phyloP scores from a whole-genome alignment of 306 rosid genomes.

The Alnus rubra region DNA sequence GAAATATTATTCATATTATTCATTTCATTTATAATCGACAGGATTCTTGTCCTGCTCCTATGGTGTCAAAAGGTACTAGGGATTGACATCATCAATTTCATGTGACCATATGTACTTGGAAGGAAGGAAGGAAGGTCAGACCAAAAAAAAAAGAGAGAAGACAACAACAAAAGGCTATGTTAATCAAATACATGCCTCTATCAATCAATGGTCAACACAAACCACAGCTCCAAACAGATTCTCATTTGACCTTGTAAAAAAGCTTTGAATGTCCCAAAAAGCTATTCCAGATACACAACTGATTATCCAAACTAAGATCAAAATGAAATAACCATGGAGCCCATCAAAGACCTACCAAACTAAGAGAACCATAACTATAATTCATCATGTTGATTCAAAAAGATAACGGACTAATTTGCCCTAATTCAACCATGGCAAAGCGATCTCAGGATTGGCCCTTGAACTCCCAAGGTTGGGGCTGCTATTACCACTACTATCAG shows the following conservation, averaged over 20 bases:
- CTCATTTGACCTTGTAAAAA: too few relatives aligned
- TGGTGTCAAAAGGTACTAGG: too few relatives aligned
- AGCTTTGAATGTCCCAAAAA: too few relatives aligned
- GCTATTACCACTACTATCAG: conserved; percentile 73
- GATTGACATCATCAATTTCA: background rate
- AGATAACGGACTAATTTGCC: conserved; percentile 28
- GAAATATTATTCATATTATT: too few relatives aligned
- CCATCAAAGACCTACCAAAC: background rate
- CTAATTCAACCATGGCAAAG: conserved; percentile 45
- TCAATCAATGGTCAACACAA: too few relatives aligned
- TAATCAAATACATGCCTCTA: too few relatives aligned
- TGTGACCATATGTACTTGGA: background rate
- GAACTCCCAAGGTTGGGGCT: conserved; percentile 59
- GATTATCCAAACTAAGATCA: background rate
- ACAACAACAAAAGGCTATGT: too few relatives aligned
- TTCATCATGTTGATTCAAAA: background rate
- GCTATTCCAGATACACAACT: too few relatives aligned
- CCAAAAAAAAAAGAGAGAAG: too few relatives aligned
- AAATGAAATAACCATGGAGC: background rate
- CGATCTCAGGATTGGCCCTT: conserved; percentile 50
- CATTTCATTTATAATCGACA: too few relatives aligned
- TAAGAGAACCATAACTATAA: background rate
- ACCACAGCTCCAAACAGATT: too few relatives aligned
- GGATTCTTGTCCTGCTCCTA: too few relatives aligned
- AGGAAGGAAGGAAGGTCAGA: background rate